Evolutionary conservation across 331 rosid species (phyloP).

Genomic region (Pyrus hybrid): DNA sequence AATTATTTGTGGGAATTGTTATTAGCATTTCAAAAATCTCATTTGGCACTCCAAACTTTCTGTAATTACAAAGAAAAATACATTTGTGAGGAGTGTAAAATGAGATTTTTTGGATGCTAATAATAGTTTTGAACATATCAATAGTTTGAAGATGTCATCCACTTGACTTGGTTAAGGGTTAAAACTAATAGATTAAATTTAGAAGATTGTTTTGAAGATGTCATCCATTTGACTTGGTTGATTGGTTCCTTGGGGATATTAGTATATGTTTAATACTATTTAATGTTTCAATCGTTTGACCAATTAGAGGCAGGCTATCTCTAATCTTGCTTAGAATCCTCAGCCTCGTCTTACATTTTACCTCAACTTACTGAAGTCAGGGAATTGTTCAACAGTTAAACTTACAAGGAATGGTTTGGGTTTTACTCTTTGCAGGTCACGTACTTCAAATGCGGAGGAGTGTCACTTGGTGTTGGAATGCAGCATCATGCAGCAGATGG

Average conservation of each 20-base stretch:
- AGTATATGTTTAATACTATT: not conserved
- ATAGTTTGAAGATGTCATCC: not conserved
- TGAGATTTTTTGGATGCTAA: no score
- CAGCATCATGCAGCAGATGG: slow-evolving; percentile 89
- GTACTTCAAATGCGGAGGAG: slow-evolving; percentile 80
- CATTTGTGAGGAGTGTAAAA: no score
- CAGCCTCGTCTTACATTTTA: no score
- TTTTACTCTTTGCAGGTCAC: slow-evolving; percentile 43
- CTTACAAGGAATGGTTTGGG: not conserved
- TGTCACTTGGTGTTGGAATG: slow-evolving; percentile 86
- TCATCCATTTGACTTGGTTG: not conserved
- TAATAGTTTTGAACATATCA: not conserved
- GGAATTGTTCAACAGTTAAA: not conserved
- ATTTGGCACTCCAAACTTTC: no score
- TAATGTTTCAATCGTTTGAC: not conserved
- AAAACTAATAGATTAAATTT: not conserved
- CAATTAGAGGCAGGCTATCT: not conserved
- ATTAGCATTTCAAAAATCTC: no score
- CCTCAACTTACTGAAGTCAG: not conserved
- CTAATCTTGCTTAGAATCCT: no score
- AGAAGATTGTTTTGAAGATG: not conserved
- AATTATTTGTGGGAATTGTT: no score
- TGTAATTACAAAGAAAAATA: no score
- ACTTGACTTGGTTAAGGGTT: not conserved
- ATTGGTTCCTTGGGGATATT: not conserved